Base-by-base conservation (phyloP, 208 protist genomes). In the Porcisia hertigi region DNA sequence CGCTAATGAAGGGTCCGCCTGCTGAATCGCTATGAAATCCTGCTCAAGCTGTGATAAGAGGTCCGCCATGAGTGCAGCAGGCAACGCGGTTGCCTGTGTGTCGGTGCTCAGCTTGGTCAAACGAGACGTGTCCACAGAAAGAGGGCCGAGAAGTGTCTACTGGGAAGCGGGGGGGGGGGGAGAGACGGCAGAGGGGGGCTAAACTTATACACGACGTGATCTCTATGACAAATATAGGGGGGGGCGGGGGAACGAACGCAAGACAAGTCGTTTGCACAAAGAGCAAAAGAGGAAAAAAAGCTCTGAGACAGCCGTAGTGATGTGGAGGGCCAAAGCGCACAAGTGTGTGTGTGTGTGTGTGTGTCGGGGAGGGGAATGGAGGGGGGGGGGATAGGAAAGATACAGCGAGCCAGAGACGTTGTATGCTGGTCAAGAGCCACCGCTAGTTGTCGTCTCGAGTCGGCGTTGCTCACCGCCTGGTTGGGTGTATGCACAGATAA, bases 21-120 rank as follows among this genome's bases (percentile, higher is more conserved):
- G 93, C 83, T 97, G 90, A 65, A 98, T 97, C 25, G 91, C 85
- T 53, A 94, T 84, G 73, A 98, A 98, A 66, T 98, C 93, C 69
- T 95, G 89, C 84, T 97, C 94, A 47, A 97, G 79, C 70, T 93
- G 92, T n/a, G 83, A 92, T 41, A 97, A 83, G 41, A 96, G 83
- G 71, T 93, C 88, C 34, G 81, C 81, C 89, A 95, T 95, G 7
- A 60, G 52, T 62, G 54, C 18, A 47, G 34, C 45, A 36, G 16
- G 45, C 34, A 36, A 23, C 36, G 69, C 66, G 39, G 47, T 20
- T 7, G 66, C n/a, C 25, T 53, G n/a, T 1, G n/a, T 58, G 66
- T 67, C 11, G 39, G 34, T 52, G 14, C 23, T 67, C 41, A 47
- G 25, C 9, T 30, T 3, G 14, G 63, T 12, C 14, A 14, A 20